phyloP scores from a whole-genome alignment of 1,284 basidiomycete genomes.

The Dichomitus squalens region DNA sequence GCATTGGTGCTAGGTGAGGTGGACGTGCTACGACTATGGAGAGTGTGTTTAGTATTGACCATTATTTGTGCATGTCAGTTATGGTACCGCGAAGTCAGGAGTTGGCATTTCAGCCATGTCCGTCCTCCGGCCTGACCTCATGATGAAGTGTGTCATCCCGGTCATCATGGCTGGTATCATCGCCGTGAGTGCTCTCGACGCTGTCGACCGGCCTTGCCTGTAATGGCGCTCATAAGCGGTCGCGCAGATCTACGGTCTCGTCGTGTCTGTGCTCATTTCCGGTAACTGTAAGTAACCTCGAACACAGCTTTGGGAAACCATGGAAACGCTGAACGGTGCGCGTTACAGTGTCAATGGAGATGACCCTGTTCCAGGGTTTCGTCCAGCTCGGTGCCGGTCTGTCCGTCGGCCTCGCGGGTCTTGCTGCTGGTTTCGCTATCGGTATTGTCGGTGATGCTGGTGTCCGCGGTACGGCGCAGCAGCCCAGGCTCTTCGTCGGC shows the following conservation, averaged over 20 bases:
- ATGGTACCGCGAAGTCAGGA: constrained; percentile 98
- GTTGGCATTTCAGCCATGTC: constrained; percentile 99
- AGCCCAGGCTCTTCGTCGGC: constrained; percentile 92
- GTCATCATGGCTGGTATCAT: constrained; percentile 99
- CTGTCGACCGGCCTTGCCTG: too few relatives aligned
- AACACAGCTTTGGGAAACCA: neutral
- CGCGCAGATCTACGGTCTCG: constrained; percentile 79
- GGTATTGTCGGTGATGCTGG: constrained; percentile 97
- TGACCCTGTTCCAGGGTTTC: constrained; percentile 82
- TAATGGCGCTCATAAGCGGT: neutral
- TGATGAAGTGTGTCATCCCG: constrained; percentile 96
- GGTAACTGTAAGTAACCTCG: constrained; percentile 61
- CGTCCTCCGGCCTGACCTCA: constrained; percentile 90
- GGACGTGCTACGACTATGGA: neutral
- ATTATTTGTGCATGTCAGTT: constrained; percentile 48
- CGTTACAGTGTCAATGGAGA: constrained; percentile 47
- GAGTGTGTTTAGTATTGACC: neutral
- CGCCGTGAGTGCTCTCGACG: constrained; percentile 60
- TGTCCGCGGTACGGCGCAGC: constrained; percentile 88
- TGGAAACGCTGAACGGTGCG: constrained; percentile 9
- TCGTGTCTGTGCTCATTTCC: constrained; percentile 89
- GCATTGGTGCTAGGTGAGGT: constrained; percentile 73
- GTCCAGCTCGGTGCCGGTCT: constrained; percentile 91
- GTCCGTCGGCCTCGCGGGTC: constrained; percentile 85
- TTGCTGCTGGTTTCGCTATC: constrained; percentile 91